A percentile compares a stretch with the other conserved stretches of the same genome.
These are phyloP conservation scores for Crucibulum parvulum DNA, from an alignment of 1,284 basidiomycete species.

Conservation along the genomic window DNA sequence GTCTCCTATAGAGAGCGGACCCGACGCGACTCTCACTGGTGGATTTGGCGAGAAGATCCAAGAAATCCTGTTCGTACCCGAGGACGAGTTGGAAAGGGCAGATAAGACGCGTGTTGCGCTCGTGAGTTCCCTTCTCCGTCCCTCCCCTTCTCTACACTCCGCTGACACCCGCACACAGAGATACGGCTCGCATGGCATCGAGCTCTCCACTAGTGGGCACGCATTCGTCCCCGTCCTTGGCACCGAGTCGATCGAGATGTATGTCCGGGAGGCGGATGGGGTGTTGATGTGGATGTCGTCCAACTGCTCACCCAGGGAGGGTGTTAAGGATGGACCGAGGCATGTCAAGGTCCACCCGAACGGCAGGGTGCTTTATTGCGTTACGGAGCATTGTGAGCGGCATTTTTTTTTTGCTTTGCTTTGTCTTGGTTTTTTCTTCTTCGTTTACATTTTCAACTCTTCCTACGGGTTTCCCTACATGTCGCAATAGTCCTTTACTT, in stretches of 20 bases:
- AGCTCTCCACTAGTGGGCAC: conserved; percentile 42
- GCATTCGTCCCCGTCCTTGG: conserved; percentile 58
- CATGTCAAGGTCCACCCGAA: conserved; percentile 58
- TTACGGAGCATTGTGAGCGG: conserved; percentile 56
- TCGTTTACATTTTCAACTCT: too few relatives aligned
- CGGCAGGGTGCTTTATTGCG: conserved; percentile 51
- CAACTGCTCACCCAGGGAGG: conserved; percentile 43
- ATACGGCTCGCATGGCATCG: conserved; percentile 55
- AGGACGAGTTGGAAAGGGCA: conserved; percentile 43
- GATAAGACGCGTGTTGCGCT: conserved; percentile 56
- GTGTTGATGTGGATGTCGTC: conserved; percentile 41
- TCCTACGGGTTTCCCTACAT: too few relatives aligned
- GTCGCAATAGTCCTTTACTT: too few relatives aligned
- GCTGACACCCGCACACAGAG: conserved; percentile 29
- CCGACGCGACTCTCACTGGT: conserved; percentile 29
- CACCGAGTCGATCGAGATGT: conserved; percentile 52
- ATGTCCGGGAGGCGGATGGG: conserved; percentile 40
- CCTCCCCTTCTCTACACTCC: not conserved
- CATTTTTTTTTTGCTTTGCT: not conserved
- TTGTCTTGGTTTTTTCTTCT: too few relatives aligned
- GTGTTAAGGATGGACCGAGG: conserved; percentile 50
- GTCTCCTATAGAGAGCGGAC: too few relatives aligned
- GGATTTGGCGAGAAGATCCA: conserved; percentile 49
- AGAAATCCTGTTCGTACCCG: conserved; percentile 50
- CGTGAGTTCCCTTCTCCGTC: conserved; percentile 28